Base-by-base conservation (phyloP, 441 rosid species). In the Gossypium trilobum region DNA sequence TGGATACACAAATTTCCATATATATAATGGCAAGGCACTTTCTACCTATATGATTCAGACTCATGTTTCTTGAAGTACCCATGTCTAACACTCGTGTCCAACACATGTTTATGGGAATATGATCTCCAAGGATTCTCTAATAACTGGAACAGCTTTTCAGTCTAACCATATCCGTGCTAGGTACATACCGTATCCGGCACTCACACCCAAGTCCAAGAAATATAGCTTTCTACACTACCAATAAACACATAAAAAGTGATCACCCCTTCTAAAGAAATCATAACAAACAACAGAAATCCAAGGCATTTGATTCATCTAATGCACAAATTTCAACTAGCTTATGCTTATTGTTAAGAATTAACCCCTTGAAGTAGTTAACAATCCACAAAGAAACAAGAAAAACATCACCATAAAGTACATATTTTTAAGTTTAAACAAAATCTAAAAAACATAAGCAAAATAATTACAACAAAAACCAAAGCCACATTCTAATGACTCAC, bases 401-500 rank as follows among this genome's bases (percentile, higher is more conserved):
- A 42, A 9, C 0, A 16, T 50, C 20, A n/a, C 59, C 59, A 20
- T 4, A 10, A 25, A 51, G 14, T 31, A 27, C 23, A 52, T 29
- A 50, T 25, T 61, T 29, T 23, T 9, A 14, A 27, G 59, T 68
- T 13, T 14, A 68, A 29, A 27, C 25, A 31, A 31, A 29, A 67
- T 25, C 58, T n/a, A 16, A 52, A 68, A 5, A 69, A 54, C 7
- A 16, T 69, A 16, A 31, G 29, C 50, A 52, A 52, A 52, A 16
- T 25, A 27, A 27, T 27, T 25, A 48, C 27, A 63, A 22, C 23
- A 62, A 33, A 33, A 3, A 16, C 11, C 0, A 6, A 64, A 64
- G 17, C 17, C 20, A 64, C 17, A 62, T 6, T 8, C 39, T 5
- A 54, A n/a, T 54, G 20, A 25, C 79, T 75, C 51, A 83, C 87